Base-by-base conservation (phyloP, 257 asterid species). In the Nicotiana noctiflora region DNA sequence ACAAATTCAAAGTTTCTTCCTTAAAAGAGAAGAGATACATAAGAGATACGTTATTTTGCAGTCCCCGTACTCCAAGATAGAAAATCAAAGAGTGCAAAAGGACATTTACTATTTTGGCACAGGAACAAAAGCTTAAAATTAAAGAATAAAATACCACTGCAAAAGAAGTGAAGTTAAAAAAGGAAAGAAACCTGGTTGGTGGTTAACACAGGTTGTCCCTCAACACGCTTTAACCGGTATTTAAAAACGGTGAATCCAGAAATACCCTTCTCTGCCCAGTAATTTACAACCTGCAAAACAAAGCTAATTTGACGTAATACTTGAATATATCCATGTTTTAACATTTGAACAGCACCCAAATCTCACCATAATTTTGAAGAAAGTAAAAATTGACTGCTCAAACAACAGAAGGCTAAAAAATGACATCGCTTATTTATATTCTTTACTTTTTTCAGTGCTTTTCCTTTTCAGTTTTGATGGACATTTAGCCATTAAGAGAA, bases 201-300 rank as follows among this genome's bases (percentile, higher is more conserved):
- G 44, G 97, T 90, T 90, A 95, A 67, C 23, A 92, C 90, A 77
- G 97, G 97, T 57, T 95, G 98, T 52, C 95, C 97, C 34, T 89
- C 94, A 15, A 89, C 65, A 56, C 99, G 91, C 85, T 82, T 91
- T 70, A 95, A 84, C n/a, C 87, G 89, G 61, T 86, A 95, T 76
- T 93, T 93, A 83, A 75, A 95, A n/a, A 95, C 97, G 0, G 95
- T 93, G 82, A 84, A 95, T 6, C 99, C 97, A 51, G 98, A 93
- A 19, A 93, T 89, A 76, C 98, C 99, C 77, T 89, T 87, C 80
- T 93, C 98, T 1, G 97, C 97, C 99, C 99, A 95, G 81, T 90
- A 86, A 3, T 83, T 81, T 15, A 84, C 86, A 64, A 95, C 98
- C 98, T 95, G 83, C 85, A 90, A 74, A 65, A 46, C 34, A 81